Evolutionary conservation across 108 stramenopile species (phyloP).

Genomic region (Parmales sp.): DNA sequence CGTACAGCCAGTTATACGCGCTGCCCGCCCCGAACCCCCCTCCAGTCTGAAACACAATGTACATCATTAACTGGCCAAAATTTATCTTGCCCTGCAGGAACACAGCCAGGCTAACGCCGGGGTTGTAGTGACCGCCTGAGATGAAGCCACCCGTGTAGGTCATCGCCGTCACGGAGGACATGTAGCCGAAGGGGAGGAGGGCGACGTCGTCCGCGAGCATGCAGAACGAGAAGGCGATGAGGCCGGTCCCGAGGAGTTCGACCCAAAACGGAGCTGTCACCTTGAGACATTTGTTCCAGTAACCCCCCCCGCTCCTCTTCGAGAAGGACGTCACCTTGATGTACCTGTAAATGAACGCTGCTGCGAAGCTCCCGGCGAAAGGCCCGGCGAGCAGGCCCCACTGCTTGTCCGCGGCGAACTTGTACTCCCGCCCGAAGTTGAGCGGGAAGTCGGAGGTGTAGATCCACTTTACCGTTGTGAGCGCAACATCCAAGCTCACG

Average conservation of each 20-base stretch:
- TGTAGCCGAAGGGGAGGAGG: not conserved
- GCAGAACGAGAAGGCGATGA: constrained; percentile 23
- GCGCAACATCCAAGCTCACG: not conserved
- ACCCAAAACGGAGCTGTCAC: constrained; percentile 16
- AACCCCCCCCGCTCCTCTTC: constrained; percentile 13
- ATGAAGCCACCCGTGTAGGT: not conserved
- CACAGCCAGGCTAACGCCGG: not conserved
- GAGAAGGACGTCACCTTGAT: constrained; percentile 7
- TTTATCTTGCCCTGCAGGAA: not conserved
- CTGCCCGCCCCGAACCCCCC: not conserved
- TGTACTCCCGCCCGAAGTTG: too few species aligned
- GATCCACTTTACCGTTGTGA: constrained; percentile 6
- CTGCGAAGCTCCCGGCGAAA: not conserved
- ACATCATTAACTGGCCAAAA: not conserved
- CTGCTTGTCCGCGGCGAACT: constrained; percentile 4
- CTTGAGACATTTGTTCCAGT: not conserved
- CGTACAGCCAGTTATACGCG: not conserved
- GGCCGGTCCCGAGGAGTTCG: constrained; percentile 26
- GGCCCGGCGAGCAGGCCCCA: constrained; percentile 1
- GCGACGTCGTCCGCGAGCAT: too few species aligned
- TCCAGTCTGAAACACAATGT: not conserved
- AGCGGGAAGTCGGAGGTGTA: constrained; percentile 6
- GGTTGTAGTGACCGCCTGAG: constrained; percentile 1
- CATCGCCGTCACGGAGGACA: not conserved
- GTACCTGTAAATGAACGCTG: not conserved